Base-by-base conservation (phyloP, 2,329 filamentous ascomycete species). In the Cadophora sp. region DNA sequence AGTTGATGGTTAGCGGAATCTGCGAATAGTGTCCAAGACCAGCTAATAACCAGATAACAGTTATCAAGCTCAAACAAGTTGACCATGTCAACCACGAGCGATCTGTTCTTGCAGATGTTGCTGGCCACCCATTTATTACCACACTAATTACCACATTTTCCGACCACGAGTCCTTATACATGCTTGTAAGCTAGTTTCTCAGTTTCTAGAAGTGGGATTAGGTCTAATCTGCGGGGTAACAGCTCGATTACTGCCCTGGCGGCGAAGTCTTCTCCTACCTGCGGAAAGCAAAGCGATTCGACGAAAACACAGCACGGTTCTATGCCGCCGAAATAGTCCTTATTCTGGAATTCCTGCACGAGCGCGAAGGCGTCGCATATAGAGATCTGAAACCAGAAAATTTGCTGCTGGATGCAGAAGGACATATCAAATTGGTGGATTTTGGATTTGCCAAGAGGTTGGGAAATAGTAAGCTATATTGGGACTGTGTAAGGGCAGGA, bases 11-110 rank as follows among this genome's bases (percentile, higher is more conserved):
- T 61, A 29, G 77, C 67, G 7, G 22, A 46, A 8, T 48, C 26
- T 16, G n/a, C 43, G 22, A 27, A 12, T 14, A 26, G 4, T 27
- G 62, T 34, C 46, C 16, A 19, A 19, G 8, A 22, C 34, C n/a
- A 22, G 7, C 50, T 67, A 31, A 66, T 72, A 43, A 62, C 62
- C 62, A 69, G 60, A 19, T 53, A 60, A 59, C 76, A 87, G 90
- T 96, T 55, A 91, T 96, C 78, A 90, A 90, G 71, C 86, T 95
- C 67, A 95, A 95, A 83, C 92, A 96, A 77, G 90, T 95, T 73
- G 92, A 95, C 80, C 92, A 96, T 79, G 92, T 95, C 65, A 90
- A 91, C 69, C 92, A 94, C 80, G 92, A 96, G 83, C 90, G 92
- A 74, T 87, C 89, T 71, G 90, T 95, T 73, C 87, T 96, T 62